Evolutionary conservation across 108 stramenopile species (phyloP).

Genomic region (Hondaea fermentalgiana): DNA sequence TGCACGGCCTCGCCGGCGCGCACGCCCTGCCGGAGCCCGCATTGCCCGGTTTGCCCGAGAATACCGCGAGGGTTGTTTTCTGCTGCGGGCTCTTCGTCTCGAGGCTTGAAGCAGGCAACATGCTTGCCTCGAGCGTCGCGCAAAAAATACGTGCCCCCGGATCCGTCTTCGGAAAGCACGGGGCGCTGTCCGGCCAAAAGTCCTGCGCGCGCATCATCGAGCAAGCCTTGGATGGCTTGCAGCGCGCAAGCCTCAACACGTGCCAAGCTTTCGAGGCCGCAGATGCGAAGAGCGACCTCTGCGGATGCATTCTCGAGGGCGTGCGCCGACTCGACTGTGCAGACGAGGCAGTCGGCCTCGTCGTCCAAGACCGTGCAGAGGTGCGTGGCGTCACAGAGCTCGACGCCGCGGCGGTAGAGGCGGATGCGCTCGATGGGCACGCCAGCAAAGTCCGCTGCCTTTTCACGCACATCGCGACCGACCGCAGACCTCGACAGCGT

Average conservation of each 20-base stretch:
- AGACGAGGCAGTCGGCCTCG: background rate
- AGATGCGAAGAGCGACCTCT: background rate
- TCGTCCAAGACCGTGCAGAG: background rate
- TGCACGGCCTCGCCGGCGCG: slow-evolving; percentile 83
- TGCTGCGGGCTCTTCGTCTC: slow-evolving; percentile 94
- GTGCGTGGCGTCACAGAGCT: background rate
- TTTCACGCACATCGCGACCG: background rate
- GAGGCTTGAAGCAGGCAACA: slow-evolving; percentile 89
- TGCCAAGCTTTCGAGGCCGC: background rate
- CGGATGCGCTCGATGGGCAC: background rate
- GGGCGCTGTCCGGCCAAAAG: slow-evolving; percentile 33
- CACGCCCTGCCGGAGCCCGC: slow-evolving; percentile 69
- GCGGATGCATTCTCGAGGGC: background rate
- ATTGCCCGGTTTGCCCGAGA: slow-evolving; percentile 33
- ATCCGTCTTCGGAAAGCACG: slow-evolving; percentile 77
- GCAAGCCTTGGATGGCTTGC: background rate
- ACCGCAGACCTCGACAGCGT: background rate
- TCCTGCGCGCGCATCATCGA: background rate
- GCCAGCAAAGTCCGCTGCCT: background rate
- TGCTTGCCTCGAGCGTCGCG: slow-evolving; percentile 65
- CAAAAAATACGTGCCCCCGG: slow-evolving; percentile 92
- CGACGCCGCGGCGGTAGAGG: background rate
- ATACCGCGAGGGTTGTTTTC: slow-evolving; percentile 89
- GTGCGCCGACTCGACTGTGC: background rate
- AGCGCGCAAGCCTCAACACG: background rate